Conservation (phyloP, 768 basidiomycete species). For the Pluteus cervinus region DNA sequence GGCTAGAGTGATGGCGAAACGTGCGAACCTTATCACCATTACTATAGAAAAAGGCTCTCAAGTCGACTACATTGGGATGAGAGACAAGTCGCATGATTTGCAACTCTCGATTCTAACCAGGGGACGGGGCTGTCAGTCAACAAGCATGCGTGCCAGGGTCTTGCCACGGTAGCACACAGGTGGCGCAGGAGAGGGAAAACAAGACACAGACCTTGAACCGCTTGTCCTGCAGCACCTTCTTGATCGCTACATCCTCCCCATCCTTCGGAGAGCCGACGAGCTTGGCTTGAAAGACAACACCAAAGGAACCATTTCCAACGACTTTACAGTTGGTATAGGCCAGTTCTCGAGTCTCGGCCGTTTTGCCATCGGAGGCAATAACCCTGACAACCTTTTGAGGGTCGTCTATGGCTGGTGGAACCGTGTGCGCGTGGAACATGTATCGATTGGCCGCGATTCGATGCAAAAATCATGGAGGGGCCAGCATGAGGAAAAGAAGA, state of each 20-base stretch:
- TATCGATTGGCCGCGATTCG: constrained; percentile 32
- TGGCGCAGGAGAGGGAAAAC: constrained; percentile 11
- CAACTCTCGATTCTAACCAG: constrained; percentile 87
- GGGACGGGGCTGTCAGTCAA: too few species aligned
- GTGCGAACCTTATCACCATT: constrained; percentile 98
- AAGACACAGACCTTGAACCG: constrained; percentile 86
- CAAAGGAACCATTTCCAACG: constrained; percentile 98
- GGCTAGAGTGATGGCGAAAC: too few species aligned
- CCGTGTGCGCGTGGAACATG: constrained; percentile 18
- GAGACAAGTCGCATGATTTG: constrained; percentile 98
- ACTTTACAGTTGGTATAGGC: constrained; percentile 98
- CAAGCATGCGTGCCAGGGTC: too few species aligned
- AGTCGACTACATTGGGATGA: constrained; percentile 97
- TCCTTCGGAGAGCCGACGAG: constrained; percentile 62
- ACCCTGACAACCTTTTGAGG: constrained; percentile 96
- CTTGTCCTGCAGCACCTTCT: constrained; percentile 99
- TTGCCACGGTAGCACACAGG: constrained; percentile 7
- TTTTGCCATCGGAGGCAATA: constrained; percentile 91
- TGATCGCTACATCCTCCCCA: constrained; percentile 93
- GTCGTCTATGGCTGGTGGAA: constrained; percentile 75
- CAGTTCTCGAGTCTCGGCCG: constrained; percentile 81
- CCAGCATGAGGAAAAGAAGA: constrained; percentile 10
- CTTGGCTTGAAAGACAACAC: constrained; percentile 96
- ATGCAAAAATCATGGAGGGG: constrained; percentile 9
- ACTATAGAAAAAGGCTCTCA: constrained; percentile 98